phyloP scores from a whole-genome alignment of 305 asterid genomes.

The Solanum hybrid region DNA sequence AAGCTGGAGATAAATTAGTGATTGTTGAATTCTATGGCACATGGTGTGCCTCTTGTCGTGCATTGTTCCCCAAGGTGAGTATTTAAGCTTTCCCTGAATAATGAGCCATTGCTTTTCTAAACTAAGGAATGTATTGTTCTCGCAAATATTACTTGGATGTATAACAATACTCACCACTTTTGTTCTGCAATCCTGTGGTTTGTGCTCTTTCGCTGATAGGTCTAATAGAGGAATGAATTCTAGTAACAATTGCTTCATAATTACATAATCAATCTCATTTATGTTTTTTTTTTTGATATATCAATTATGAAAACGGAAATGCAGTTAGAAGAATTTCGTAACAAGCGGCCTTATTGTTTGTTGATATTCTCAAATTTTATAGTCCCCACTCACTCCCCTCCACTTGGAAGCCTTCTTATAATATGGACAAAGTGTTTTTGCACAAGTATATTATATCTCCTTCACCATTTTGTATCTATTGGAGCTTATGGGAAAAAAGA shows the following conservation, averaged over 20 bases:
- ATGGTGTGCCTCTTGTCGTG: slow-evolving; percentile 81
- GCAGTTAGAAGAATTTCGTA: neutral
- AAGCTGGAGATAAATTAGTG: slow-evolving; percentile 60
- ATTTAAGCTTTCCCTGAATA: neutral
- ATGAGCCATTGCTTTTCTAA: neutral
- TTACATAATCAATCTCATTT: neutral
- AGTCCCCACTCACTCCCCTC: neutral
- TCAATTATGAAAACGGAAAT: neutral
- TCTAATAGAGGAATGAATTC: neutral
- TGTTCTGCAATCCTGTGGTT: neutral
- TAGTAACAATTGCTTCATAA: neutral
- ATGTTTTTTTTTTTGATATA: neutral
- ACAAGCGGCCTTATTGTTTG: neutral
- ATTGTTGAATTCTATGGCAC: slow-evolving; percentile 59
- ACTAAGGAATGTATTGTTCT: neutral
- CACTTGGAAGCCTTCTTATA: neutral
- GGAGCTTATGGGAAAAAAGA: neutral
- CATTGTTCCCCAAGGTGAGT: slow-evolving; percentile 56
- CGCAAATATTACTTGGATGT: neutral
- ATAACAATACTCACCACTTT: neutral
- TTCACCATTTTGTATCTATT: neutral
- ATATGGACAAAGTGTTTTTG: neutral
- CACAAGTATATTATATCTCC: neutral
- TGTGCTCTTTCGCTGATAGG: no score
- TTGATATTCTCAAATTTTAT: neutral